Conservation (phyloP, 495 filamentous ascomycete genomes). For the Podospora sp. region DNA sequence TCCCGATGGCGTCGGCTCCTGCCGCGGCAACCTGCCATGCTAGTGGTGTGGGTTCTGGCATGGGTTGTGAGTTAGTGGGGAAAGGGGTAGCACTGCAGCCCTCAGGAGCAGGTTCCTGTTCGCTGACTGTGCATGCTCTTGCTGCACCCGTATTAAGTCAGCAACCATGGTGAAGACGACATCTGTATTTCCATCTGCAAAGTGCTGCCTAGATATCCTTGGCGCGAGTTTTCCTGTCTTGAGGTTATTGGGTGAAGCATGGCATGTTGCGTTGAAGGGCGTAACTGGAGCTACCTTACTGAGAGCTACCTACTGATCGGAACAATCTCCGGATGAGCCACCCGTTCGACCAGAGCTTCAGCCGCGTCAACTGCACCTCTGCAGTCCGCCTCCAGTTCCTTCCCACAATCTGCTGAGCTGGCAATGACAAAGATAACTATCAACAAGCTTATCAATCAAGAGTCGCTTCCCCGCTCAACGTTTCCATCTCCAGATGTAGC, state of each 20-base stretch:
- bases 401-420: no score
- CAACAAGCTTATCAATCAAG: neutral
- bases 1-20: no score
- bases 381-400: no score
- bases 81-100: neutral
- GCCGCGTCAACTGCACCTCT: no score
- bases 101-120: neutral
- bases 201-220: neutral
- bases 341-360: neutral
- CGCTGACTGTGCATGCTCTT: neutral
- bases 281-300: no score
- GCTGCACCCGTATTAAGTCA: neutral
- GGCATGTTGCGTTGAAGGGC: no score
- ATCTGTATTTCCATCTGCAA: neutral
- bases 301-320: no score
- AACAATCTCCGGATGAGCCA: neutral
- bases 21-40: neutral
- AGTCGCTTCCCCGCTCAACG: neutral
- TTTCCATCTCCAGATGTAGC: slow-evolving; percentile 2
- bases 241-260: neutral
- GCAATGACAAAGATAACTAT: no score
- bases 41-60: neutral
- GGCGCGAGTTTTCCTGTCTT: neutral
- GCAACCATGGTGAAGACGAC: neutral
- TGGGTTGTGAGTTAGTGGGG: neutral